Conservation (phyloP, 371 early-diverging fungal genomes). For the Saksenaea vasiformis region DNA sequence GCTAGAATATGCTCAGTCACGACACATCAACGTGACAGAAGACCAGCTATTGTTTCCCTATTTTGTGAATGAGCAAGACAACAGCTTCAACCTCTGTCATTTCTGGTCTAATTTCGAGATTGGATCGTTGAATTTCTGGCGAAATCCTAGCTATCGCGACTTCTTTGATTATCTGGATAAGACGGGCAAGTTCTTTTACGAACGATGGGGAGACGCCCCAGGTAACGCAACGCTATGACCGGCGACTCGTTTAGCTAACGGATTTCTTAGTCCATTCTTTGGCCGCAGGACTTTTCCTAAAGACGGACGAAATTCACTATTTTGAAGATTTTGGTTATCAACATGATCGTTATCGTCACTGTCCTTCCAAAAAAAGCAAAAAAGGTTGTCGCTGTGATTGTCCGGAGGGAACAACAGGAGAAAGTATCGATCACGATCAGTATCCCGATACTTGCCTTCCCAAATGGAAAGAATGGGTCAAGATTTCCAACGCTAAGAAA, state of each 20-base stretch:
- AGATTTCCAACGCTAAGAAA: conserved; percentile 20
- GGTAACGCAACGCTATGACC: conserved; percentile 33
- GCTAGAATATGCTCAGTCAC: conserved; percentile 48
- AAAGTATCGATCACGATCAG: conserved; percentile 48
- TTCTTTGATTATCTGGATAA: conserved; percentile 65
- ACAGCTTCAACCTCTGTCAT: conserved; percentile 73
- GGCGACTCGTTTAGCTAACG: no score
- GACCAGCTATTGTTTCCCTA: conserved; percentile 40
- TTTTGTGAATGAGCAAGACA: conserved; percentile 42
- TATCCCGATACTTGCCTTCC: conserved; percentile 49
- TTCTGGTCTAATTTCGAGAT: conserved; percentile 96
- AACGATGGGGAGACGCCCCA: conserved; percentile 75
- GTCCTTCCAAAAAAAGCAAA: conserved; percentile 54
- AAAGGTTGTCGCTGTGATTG: conserved; percentile 47
- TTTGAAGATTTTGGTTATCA: conserved; percentile 92
- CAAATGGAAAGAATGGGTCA: conserved; percentile 39
- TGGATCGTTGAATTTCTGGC: conserved; percentile 79
- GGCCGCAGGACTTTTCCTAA: conserved; percentile 83
- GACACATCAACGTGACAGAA: conserved; percentile 42
- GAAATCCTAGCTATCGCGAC: conserved; percentile 61
- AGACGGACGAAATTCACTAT: conserved; percentile 85
- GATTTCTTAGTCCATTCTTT: conserved; percentile 77
- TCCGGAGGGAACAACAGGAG: conserved; percentile 37
- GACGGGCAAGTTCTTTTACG: conserved; percentile 71
- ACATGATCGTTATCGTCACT: conserved; percentile 75